Conservation (phyloP, 2,329 filamentous ascomycete species). For the Sporothrix pseudoabietina region DNA sequence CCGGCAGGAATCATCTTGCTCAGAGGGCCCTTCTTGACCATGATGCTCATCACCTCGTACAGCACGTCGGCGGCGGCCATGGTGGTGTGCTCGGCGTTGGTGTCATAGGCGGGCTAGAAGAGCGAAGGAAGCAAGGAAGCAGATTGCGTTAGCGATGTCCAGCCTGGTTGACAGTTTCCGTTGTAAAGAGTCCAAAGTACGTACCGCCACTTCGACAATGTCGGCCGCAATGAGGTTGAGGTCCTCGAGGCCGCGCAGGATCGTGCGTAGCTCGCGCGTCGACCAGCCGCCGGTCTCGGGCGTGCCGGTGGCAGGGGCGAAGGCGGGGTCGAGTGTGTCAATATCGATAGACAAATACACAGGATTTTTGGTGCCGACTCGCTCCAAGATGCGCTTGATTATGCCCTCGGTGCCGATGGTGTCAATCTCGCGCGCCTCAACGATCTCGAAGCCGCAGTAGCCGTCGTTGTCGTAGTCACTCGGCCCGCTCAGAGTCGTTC, state of each 20-base stretch:
- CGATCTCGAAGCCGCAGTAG: slow-evolving; percentile 81
- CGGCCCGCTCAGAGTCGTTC: slow-evolving; percentile 76
- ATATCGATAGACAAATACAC: slow-evolving; percentile 87
- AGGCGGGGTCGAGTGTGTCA: slow-evolving; percentile 83
- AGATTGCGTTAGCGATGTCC: no score
- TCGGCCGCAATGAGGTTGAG: slow-evolving; percentile 71
- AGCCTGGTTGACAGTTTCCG: no score
- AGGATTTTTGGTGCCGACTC: slow-evolving; percentile 72
- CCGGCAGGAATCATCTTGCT: no score
- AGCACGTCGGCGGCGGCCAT: no score
- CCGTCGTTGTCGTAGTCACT: slow-evolving; percentile 84
- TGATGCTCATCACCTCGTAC: no score
- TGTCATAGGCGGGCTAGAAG: no score
- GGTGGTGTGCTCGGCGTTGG: no score
- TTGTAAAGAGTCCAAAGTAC: slow-evolving; percentile 29
- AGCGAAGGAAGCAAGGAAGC: no score
- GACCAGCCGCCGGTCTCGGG: slow-evolving; percentile 77
- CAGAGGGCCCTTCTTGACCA: no score
- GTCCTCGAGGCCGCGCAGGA: slow-evolving; percentile 67
- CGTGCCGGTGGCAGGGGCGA: slow-evolving; percentile 73
- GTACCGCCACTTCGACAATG: slow-evolving; percentile 69
- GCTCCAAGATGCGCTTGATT: slow-evolving; percentile 73
- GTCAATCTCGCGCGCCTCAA: slow-evolving; percentile 66
- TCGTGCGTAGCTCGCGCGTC: slow-evolving; percentile 71
- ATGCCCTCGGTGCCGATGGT: slow-evolving; percentile 66